A percentile compares a stretch with the other conserved stretches of the same genome.
phyloP scores from a whole-genome alignment of 805 yeast species.

The Metschnikowia cerradonensis region DNA sequence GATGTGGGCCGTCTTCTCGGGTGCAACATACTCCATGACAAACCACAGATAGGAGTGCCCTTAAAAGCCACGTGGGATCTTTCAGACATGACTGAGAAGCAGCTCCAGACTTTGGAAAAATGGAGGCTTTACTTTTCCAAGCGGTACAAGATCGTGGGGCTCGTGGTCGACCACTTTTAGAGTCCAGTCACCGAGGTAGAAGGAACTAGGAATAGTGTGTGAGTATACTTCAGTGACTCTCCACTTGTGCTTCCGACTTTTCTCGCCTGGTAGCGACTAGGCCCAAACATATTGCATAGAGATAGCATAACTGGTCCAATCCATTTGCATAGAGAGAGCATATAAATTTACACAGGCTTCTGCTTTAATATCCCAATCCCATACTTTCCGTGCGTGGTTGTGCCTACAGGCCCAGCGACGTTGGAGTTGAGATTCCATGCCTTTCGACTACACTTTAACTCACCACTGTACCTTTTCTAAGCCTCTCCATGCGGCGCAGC shows the following conservation, averaged over 20 bases:
- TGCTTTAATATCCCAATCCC: too few species aligned
- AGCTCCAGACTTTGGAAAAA: conserved; percentile 59
- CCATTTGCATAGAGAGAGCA: too few species aligned
- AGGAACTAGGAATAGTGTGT: background rate
- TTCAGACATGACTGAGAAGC: conserved; percentile 53
- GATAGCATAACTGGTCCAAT: too few species aligned
- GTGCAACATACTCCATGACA: conserved; percentile 43
- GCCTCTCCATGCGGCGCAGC: background rate
- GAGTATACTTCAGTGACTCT: background rate
- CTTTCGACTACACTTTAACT: background rate
- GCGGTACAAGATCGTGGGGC: conserved; percentile 36
- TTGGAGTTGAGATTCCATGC: background rate
- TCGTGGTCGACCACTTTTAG: conserved; percentile 29
- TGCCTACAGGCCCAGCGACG: background rate
- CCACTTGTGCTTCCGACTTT: too few species aligned
- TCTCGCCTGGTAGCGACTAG: too few species aligned
- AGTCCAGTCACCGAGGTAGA: background rate
- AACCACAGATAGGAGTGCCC: conserved; percentile 24
- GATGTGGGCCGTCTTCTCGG: conserved; percentile 79
- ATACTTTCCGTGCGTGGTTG: too few species aligned
- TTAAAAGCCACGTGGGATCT: conserved; percentile 43
- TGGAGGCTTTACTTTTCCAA: conserved; percentile 66
- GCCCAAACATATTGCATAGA: too few species aligned
- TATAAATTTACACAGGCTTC: too few species aligned
- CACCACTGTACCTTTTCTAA: background rate